Evolutionary conservation across 495 filamentous ascomycete genomes (phyloP).

Genomic region (Aspergillus biplanus): DNA sequence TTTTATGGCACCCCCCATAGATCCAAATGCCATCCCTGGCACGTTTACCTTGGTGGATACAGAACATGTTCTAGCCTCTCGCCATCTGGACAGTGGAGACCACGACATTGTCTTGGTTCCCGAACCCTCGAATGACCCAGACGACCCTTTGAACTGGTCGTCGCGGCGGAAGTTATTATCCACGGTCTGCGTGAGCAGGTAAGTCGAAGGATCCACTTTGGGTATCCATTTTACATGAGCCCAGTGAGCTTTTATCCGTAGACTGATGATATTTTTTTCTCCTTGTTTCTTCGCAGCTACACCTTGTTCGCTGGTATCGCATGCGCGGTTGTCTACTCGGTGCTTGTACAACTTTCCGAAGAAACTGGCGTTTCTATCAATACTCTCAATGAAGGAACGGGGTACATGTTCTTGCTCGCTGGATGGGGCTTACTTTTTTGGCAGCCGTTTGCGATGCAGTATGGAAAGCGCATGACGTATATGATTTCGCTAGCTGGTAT

Average conservation of each 20-base stretch:
- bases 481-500: slow-evolving; percentile 60
- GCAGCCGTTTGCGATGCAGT: slow-evolving; percentile 69
- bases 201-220: slow-evolving; percentile 16
- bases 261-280: too few species aligned
- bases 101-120: slow-evolving; percentile 63
- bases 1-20: slow-evolving; percentile 38
- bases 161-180: slow-evolving; percentile 57
- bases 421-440: slow-evolving; percentile 70
- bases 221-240: too few species aligned
- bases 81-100: slow-evolving; percentile 42
- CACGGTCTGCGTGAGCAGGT: slow-evolving; percentile 51
- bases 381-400: slow-evolving; percentile 63
- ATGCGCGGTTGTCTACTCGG: slow-evolving; percentile 63
- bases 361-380: slow-evolving; percentile 56
- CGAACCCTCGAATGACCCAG: slow-evolving; percentile 58
- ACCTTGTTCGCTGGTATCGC: slow-evolving; percentile 64
- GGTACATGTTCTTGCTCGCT: slow-evolving; percentile 65
- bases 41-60: slow-evolving; percentile 60
- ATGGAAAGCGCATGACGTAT: slow-evolving; percentile 68
- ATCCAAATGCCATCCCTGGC: slow-evolving; percentile 52
- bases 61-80: slow-evolving; percentile 49
- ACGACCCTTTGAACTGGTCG: slow-evolving; percentile 68
- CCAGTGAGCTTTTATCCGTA: too few species aligned
- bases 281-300: slow-evolving; percentile 40
- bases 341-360: slow-evolving; percentile 60